Conservation (phyloP, 768 basidiomycete species). For the Lactifluus hygrophoroides region DNA sequence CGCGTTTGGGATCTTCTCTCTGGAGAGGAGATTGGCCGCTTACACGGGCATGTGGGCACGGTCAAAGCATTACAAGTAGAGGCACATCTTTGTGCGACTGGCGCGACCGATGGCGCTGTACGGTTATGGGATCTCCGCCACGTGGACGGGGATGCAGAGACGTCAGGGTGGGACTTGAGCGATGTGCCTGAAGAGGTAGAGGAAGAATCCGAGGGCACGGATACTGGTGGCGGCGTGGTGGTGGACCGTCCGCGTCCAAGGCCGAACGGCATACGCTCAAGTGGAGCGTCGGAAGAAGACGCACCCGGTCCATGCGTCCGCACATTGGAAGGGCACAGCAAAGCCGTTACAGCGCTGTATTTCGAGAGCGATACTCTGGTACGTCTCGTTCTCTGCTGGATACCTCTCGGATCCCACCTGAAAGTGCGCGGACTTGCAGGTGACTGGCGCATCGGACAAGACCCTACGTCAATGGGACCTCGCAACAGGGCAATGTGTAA, state of each 20-base stretch:
- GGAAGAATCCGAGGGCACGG: constrained; percentile 29
- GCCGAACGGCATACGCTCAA: constrained; percentile 30
- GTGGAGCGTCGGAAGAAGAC: constrained; percentile 20
- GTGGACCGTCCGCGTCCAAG: constrained; percentile 32
- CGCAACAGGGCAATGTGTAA: constrained; percentile 92
- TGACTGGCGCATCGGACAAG: constrained; percentile 96
- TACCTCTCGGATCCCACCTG: background rate
- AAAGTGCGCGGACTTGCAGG: constrained; percentile 36
- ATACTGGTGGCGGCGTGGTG: constrained; percentile 26
- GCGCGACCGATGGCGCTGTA: constrained; percentile 78
- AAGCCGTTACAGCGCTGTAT: constrained; percentile 87
- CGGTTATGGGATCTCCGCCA: constrained; percentile 85
- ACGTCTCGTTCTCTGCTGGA: constrained; percentile 24
- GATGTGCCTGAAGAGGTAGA: constrained; percentile 62
- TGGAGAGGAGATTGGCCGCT: constrained; percentile 76
- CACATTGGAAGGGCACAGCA: constrained; percentile 83
- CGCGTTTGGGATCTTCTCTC: constrained; percentile 92
- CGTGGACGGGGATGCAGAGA: constrained; percentile 65
- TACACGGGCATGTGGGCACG: constrained; percentile 71
- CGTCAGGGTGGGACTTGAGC: constrained; percentile 45
- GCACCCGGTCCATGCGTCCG: constrained; percentile 53
- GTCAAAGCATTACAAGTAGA: constrained; percentile 94
- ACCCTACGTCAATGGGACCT: constrained; percentile 98
- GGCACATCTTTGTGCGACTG: constrained; percentile 82
- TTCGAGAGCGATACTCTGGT: constrained; percentile 94